Conservation (phyloP, 495 filamentous ascomycete genomes). For the Chaetomium cochliodes region DNA sequence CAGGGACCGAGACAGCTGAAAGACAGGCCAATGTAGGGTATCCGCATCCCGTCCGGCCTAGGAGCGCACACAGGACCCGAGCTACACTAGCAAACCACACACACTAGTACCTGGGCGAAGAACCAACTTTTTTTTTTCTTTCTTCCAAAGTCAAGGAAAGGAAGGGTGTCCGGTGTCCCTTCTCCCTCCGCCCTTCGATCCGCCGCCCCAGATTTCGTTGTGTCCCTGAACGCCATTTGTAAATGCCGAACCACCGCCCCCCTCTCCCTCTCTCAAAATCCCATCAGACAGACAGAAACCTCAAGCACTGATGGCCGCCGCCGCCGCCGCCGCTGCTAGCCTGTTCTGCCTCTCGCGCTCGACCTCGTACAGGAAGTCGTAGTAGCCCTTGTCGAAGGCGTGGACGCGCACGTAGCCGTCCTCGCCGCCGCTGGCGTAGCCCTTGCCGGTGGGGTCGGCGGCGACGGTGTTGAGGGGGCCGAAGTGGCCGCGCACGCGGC, state of each 20-base stretch:
- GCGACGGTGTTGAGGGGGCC: conserved; percentile 85
- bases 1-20: not conserved
- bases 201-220: conserved; percentile 23
- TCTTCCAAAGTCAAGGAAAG: conserved; percentile 5
- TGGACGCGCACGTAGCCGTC: conserved; percentile 98
- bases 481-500: conserved; percentile 93
- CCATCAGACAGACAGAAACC: not conserved
- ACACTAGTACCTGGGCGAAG: conserved; percentile 19
- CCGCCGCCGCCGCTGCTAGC: no score
- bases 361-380: conserved; percentile 98
- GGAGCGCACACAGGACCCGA: conserved; percentile 13
- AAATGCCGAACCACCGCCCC: conserved; percentile 28
- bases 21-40: conserved; percentile 18
- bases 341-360: conserved; percentile 61
- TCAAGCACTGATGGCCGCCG: conserved; percentile 15
- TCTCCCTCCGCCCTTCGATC: conserved; percentile 13
- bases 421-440: conserved; percentile 92
- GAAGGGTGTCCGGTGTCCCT: conserved; percentile 2
- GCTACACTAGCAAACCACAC: conserved; percentile 17
- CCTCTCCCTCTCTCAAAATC: no score
- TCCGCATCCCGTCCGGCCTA: conserved; percentile 5
- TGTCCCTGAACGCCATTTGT: conserved; percentile 29
- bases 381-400: conserved; percentile 97
- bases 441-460: conserved; percentile 81
- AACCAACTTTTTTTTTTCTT: conserved; percentile 18